Percentiles rank a stretch among this genome's conserved stretches.
Evolutionary conservation across 352 stramenopile species (phyloP).

Genomic region (Globisporangium polare): DNA sequence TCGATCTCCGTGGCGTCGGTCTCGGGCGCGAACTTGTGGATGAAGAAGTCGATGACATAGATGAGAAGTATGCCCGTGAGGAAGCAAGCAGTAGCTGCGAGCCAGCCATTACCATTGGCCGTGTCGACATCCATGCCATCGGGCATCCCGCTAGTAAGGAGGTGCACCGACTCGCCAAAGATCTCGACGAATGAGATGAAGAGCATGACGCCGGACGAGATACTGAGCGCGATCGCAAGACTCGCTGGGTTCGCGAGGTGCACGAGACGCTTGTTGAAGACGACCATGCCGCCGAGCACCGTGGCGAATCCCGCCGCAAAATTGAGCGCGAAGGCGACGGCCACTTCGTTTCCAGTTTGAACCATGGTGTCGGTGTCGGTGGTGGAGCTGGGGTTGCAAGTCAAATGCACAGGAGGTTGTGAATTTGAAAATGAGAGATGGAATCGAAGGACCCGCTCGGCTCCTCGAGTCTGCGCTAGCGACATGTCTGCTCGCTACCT

Average conservation of each 20-base stretch:
- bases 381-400: neutral
- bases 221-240: constrained; percentile 53
- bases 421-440: constrained; percentile 9
- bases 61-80: constrained; percentile 74
- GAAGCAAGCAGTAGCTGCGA: constrained; percentile 83
- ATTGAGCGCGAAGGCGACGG: constrained; percentile 52
- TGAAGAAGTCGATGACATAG: constrained; percentile 47
- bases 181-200: constrained; percentile 78
- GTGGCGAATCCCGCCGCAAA: constrained; percentile 51
- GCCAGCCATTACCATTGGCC: constrained; percentile 43
- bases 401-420: neutral
- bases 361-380: constrained; percentile 17
- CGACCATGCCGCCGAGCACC: constrained; percentile 54
- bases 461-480: neutral
- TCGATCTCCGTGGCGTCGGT: constrained; percentile 29
- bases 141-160: constrained; percentile 34
- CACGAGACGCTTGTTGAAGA: constrained; percentile 67
- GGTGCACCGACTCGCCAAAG: constrained; percentile 40
- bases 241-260: constrained; percentile 47
- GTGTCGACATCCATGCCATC: constrained; percentile 21
- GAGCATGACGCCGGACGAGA: constrained; percentile 70
- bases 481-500: neutral
- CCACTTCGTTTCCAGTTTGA: constrained; percentile 29
- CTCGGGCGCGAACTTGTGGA: constrained; percentile 31
- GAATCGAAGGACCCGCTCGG: neutral